Percentiles rank a stretch among this genome's conserved stretches.
Evolutionary conservation across 208 protist genomes (phyloP).

Genomic region (Histomonas meleagridis): DNA sequence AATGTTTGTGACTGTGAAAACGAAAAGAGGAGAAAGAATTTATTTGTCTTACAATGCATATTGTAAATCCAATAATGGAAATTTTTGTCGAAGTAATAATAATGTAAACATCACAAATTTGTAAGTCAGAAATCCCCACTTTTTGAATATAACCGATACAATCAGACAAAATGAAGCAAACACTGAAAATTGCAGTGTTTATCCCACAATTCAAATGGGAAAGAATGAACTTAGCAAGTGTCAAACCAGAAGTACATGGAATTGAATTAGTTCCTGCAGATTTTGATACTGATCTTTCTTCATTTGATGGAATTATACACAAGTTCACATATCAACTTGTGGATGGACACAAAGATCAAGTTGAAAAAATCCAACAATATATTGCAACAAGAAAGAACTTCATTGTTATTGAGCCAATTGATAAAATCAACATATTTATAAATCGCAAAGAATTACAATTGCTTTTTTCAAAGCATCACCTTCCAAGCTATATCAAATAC

Average conservation of each 20-base stretch:
- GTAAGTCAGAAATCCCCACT: too few relatives aligned
- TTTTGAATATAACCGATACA: too few relatives aligned
- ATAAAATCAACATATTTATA: neutral
- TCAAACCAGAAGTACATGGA: conserved; percentile 18
- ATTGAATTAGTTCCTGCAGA: conserved; percentile 9
- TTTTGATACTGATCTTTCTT: neutral
- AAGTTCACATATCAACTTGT: conserved; percentile 33
- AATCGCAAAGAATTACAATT: neutral
- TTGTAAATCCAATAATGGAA: too few relatives aligned
- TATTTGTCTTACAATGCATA: too few relatives aligned
- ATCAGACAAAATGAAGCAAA: neutral
- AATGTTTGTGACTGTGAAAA: too few relatives aligned
- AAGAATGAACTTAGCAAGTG: neutral
- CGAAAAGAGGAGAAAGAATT: too few relatives aligned
- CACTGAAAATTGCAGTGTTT: neutral
- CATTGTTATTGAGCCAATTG: conserved; percentile 18
- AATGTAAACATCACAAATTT: too few relatives aligned
- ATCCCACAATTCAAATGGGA: conserved; percentile 30
- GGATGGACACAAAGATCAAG: neutral
- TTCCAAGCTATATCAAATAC: neutral
- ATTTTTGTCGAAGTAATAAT: too few relatives aligned
- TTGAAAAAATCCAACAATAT: neutral
- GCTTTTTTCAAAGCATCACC: neutral
- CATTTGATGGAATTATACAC: conserved; percentile 10
- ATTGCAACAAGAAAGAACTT: neutral